phyloP scores from a whole-genome alignment of 2,329 filamentous ascomycete genomes.

The Ophiostoma piceae region DNA sequence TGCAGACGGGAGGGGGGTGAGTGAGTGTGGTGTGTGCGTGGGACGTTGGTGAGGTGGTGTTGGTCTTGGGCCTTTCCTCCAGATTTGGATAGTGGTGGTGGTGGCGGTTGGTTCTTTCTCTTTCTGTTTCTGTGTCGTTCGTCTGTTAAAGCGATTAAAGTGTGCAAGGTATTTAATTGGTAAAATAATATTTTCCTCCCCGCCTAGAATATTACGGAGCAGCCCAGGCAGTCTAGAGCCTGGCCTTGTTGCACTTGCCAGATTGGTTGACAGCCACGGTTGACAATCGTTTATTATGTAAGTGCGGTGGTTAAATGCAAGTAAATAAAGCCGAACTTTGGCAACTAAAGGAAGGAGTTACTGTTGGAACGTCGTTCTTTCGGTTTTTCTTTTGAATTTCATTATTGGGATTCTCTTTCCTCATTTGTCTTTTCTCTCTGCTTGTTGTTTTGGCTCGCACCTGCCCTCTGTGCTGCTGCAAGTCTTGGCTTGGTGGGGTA shows the following conservation, averaged over 20 bases:
- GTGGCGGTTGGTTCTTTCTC: constrained; percentile 17
- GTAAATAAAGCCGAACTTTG: not conserved
- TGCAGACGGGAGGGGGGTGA: not conserved
- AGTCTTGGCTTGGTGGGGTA: constrained; percentile 14
- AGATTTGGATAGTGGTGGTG: constrained; percentile 5
- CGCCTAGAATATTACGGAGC: constrained; percentile 2
- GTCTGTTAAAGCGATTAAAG: not conserved
- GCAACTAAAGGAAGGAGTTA: not conserved
- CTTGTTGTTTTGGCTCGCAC: not conserved
- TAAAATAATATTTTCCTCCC: constrained; percentile 16
- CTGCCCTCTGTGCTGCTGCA: not conserved
- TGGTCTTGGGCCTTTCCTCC: not conserved
- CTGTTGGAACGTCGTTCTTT: not conserved
- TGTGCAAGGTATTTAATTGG: constrained; percentile 8
- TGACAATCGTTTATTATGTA: not conserved
- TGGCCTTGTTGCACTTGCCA: constrained; percentile 8
- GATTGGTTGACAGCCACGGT: not conserved
- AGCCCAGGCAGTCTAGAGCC: not conserved
- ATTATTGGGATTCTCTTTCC: not conserved
- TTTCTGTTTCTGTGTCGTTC: not conserved
- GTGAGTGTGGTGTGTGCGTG: not conserved
- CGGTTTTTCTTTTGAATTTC: not conserved
- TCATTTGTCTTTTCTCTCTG: not conserved
- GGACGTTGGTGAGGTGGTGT: not conserved
- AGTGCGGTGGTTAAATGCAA: not conserved